phyloP scores from a whole-genome alignment of 192 early-diverging fungal genomes.

The Rhizophagus prolifer region DNA sequence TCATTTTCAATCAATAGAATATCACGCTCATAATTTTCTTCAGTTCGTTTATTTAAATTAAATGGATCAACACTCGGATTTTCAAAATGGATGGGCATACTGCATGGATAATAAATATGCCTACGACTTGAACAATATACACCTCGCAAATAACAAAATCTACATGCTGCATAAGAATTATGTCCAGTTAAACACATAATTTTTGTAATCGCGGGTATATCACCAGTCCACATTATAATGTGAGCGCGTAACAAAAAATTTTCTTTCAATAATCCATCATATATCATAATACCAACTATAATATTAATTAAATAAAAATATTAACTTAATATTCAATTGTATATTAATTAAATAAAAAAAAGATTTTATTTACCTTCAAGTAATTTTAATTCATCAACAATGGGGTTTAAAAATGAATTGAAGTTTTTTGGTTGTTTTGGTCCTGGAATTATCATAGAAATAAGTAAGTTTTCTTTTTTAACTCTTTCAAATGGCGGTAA shows the following conservation, averaged over 20 bases:
- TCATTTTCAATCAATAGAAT: no score
- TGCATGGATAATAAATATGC: slow-evolving; percentile 5
- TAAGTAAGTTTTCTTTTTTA: neutral
- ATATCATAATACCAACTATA: neutral
- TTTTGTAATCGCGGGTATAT: slow-evolving; percentile 4
- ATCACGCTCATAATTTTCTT: no score
- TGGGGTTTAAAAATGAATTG: neutral
- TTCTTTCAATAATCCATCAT: neutral
- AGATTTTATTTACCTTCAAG: neutral
- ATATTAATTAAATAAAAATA: neutral
- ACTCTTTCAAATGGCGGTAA: neutral
- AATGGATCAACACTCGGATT: no score
- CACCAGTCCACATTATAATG: neutral
- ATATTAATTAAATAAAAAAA: neutral
- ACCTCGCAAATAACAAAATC: neutral
- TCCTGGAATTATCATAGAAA: neutral
- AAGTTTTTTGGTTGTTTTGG: neutral
- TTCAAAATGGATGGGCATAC: no score
- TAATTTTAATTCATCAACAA: neutral
- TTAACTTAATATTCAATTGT: neutral
- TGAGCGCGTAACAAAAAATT: neutral
- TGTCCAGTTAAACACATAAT: neutral
- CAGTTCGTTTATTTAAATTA: no score
- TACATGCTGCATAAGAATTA: neutral
- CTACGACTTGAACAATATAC: neutral